These are phyloP conservation scores for Ashbya aceris DNA, from an alignment of 1,139 yeast genomes.

Conservation along the genomic window DNA sequence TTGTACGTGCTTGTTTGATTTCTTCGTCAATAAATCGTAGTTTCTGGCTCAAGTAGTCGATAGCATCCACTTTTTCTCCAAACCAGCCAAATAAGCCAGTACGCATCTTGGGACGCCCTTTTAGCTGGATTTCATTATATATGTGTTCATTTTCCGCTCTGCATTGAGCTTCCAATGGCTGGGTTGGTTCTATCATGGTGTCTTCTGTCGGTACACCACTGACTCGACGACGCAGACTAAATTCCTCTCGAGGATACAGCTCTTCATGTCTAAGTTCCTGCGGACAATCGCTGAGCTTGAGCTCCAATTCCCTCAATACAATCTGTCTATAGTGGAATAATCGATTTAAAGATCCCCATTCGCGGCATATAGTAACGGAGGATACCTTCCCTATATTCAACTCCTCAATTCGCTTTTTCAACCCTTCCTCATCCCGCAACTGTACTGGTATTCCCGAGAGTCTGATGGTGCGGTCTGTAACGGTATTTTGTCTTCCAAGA, in stretches of 20 bases:
- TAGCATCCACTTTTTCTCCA: slow-evolving; percentile 56
- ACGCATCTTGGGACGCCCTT: slow-evolving; percentile 42
- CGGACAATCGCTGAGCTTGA: slow-evolving; percentile 65
- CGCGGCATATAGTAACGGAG: slow-evolving; percentile 67
- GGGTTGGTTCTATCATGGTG: not conserved
- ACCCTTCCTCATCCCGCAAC: slow-evolving; percentile 55
- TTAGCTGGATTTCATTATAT: slow-evolving; percentile 20
- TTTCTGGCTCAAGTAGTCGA: slow-evolving; percentile 50
- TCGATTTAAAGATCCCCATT: slow-evolving; percentile 67
- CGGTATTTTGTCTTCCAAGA: slow-evolving; percentile 79
- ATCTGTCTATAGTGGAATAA: slow-evolving; percentile 51
- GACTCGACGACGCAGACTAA: slow-evolving; percentile 14
- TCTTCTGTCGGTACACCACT: not conserved
- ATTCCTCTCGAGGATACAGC: slow-evolving; percentile 19
- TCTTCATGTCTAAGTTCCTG: slow-evolving; percentile 18
- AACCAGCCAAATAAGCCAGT: slow-evolving; percentile 45
- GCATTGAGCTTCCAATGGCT: not conserved
- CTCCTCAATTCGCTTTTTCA: slow-evolving; percentile 65
- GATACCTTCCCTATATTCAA: slow-evolving; percentile 75
- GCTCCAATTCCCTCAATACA: slow-evolving; percentile 52
- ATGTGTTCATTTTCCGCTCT: slow-evolving; percentile 22
- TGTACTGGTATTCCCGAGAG: slow-evolving; percentile 87
- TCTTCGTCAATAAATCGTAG: slow-evolving; percentile 52
- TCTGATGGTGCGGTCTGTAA: slow-evolving; percentile 86
- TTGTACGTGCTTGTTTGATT: slow-evolving; percentile 45